phyloP scores from a whole-genome alignment of 345 rosid genomes.

The Hirschfeldia incana region DNA sequence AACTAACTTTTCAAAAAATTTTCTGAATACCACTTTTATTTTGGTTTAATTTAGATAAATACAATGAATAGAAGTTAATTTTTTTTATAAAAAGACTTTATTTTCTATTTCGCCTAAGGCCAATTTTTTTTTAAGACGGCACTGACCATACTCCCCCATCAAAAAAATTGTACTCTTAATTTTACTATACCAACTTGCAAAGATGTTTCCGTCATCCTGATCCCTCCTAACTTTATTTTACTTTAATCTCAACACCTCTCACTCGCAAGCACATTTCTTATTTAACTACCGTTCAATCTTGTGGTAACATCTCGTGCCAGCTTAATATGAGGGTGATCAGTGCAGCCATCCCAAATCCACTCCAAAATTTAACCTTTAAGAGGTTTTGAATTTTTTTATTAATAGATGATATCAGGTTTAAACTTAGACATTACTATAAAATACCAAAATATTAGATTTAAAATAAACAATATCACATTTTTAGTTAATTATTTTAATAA shows the following conservation, averaged over 20 bases:
- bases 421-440: neutral
- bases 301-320: neutral
- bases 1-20: too few relatives aligned
- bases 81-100: too few relatives aligned
- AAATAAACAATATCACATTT: neutral
- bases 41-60: too few relatives aligned
- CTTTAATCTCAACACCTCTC: neutral
- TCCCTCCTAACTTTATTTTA: neutral
- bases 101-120: too few relatives aligned
- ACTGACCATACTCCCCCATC: neutral
- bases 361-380: neutral
- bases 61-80: too few relatives aligned
- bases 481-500: neutral
- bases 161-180: neutral
- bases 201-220: neutral
- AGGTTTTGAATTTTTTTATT: neutral
- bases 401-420: neutral
- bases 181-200: neutral
- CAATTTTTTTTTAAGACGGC: too few relatives aligned
- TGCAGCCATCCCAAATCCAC: neutral
- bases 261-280: constrained; percentile 1
- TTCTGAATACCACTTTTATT: too few relatives aligned
- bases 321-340: neutral
- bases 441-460: neutral
- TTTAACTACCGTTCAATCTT: neutral